phyloP scores from a whole-genome alignment of 495 filamentous ascomycete genomes.

The Corynascus novoguineensis region DNA sequence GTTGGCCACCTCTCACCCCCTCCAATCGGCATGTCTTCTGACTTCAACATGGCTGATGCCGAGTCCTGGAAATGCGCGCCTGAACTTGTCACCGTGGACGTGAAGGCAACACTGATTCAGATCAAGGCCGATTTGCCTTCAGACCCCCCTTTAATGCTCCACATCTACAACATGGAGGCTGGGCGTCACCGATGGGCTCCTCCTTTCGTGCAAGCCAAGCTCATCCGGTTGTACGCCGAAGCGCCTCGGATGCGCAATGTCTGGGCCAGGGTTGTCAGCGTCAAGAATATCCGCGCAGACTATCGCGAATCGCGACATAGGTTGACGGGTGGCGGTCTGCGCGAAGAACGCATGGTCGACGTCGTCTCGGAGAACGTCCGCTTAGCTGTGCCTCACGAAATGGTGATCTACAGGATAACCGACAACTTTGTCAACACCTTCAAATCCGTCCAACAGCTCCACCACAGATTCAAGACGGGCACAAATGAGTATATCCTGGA shows the following conservation, averaged over 20 bases:
- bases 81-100: conserved; percentile 76
- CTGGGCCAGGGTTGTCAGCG: conserved; percentile 79
- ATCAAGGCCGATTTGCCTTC: conserved; percentile 81
- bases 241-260: conserved; percentile 71
- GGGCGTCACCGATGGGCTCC: conserved; percentile 79
- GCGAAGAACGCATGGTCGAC: conserved; percentile 80
- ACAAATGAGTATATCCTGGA: conserved; percentile 82
- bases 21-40: conserved; percentile 14
- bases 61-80: conserved; percentile 24
- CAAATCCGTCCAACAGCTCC: conserved; percentile 83
- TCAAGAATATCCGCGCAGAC: conserved; percentile 75
- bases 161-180: conserved; percentile 72
- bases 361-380: conserved; percentile 79
- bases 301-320: conserved; percentile 70
- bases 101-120: conserved; percentile 73
- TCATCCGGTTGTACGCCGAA: conserved; percentile 78
- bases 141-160: conserved; percentile 85
- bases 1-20: conserved; percentile 36
- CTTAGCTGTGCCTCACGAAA: conserved; percentile 85
- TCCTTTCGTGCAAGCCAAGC: conserved; percentile 68
- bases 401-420: conserved; percentile 83
- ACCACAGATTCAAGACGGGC: conserved; percentile 80
- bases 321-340: conserved; percentile 48
- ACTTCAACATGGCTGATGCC: conserved; percentile 32
- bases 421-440: conserved; percentile 86